Base-by-base conservation (phyloP, 2,329 filamentous ascomycete genomes). In the Sporothrix protearum region DNA sequence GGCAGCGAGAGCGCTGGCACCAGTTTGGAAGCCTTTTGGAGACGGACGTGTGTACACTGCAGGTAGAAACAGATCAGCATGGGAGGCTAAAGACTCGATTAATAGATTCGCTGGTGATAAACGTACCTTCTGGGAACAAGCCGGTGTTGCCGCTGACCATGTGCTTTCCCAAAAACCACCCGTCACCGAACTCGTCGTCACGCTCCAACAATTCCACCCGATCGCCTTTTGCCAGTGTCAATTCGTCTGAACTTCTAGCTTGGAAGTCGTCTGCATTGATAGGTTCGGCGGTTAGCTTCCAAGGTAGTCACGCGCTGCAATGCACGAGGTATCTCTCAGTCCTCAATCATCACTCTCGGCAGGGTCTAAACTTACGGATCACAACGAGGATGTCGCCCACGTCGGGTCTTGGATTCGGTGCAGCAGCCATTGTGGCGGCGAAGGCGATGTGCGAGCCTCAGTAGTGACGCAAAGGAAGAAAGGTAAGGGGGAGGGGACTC, bases 231-330 rank as follows among this genome's bases (percentile, higher is more conserved):
- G 88, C 85, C 75, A 99, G 85, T 76, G 89, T 96, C 78, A 99
- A 86, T 85, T 99, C 96, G 82, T 99, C 96, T 72, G 92, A 91
- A 80, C 94, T 96, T 76, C 96, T 90, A 72, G 95, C 94, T 76
- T 90, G 85, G 80, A 99, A 98, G 82, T 97, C 94, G 82, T 99
- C 93, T 97, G 74, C 47, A 16, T 33, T n/a, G 16, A 33, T 71
- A 3, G 67, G 68, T n/a, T 53, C 69, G n/a, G 59, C 30, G 22
- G 49, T 71, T 55, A 70, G 53, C 12, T 22, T 42, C 19, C 30
- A 10, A 33, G 9, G 16, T 10, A 14, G 16, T 1, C n/a, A 45
- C 14, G 19, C 1, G 28, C 3, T 6, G 9, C 49, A 45, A 22
- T 7, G 16, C 25, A 8, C n/a, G 14, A 5, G 19, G 28, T 25